Evolutionary conservation across 228 moss, liverwort and hornwort species (phyloP), one percentile per base, ranked within the genome.

Genomic region (Sphagnum magellanicum): DNA sequence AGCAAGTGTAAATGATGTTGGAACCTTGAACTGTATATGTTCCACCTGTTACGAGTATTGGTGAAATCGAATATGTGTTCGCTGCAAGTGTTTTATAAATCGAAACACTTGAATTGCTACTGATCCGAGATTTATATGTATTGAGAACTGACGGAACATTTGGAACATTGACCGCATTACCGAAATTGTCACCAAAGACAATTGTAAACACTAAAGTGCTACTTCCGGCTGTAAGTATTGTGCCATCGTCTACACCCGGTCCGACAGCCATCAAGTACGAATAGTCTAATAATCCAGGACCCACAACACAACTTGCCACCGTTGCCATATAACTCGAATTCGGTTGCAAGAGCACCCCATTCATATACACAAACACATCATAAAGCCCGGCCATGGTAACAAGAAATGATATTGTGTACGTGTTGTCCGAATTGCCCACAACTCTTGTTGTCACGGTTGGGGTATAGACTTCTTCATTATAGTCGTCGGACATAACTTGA

Each of bases 361-460:
- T 79, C 69, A 88, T 79, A 70, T 74, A 83, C n/a, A 88, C 68
- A 51, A 82, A 67, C 6, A 88, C 51, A 71, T 88, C 78, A 49
- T 88, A 88, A 0, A 70, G 14, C 53, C 80, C 65, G 5, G 88
- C 77, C 4, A 1, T 71, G 8, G 78, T 75, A 3, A 85, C 81
- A 5, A 76, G 79, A 52, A 88, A 88, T 10, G 78, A 72, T 60
- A 88, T 74, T 1, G 74, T 75, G 11, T 88, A 88, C 1, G 82
- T 78, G 68, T 82, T 85, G 5, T 88, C 80, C 12, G 80, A 61
- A 70, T 85, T 88, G 69, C 85, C 82, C 0, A 68, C 64, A 63
- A 88, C 4, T 15, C 7, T 53, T 1, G 79, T 74, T 46, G 68
- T 73, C 61, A 50, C 68, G 15, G 60, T 6, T 63, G 48, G 63